phyloP scores from a whole-genome alignment of 148 eudicot genomes.

The Spergularia marina region DNA sequence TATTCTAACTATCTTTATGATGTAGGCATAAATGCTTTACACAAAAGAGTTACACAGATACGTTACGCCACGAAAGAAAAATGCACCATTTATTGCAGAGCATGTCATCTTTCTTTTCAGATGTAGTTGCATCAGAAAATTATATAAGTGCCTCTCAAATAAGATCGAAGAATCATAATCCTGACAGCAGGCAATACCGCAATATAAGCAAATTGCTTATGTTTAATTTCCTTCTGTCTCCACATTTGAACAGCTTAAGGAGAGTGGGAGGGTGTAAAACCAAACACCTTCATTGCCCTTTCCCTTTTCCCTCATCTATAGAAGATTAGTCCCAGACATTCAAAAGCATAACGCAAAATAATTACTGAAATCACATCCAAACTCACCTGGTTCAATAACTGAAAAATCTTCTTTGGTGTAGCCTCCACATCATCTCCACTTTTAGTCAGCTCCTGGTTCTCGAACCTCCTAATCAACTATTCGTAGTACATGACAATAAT shows the following conservation, averaged over 20 bases:
- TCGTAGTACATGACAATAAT: conserved; percentile 17
- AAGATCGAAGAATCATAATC: not conserved
- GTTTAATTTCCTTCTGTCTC: conserved; percentile 3
- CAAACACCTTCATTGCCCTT: not conserved
- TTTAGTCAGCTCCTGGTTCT: conserved; percentile 49
- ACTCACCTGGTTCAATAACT: conserved; percentile 78
- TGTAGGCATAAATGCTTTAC: too few relatives aligned
- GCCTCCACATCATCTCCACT: conserved; percentile 57
- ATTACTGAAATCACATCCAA: not conserved
- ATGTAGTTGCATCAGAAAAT: not conserved
- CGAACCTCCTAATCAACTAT: conserved; percentile 78
- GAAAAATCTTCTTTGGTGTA: conserved; percentile 75
- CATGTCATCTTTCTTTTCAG: not conserved
- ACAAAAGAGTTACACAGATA: not conserved
- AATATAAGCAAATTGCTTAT: not conserved
- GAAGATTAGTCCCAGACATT: not conserved
- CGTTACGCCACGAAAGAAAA: not conserved
- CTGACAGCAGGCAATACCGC: not conserved
- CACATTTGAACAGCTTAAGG: not conserved
- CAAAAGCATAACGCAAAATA: not conserved
- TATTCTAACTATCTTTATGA: too few relatives aligned
- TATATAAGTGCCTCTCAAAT: not conserved
- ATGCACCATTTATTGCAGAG: not conserved
- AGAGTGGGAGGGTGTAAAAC: not conserved
- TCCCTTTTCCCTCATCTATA: not conserved